Evolutionary conservation across 2,329 filamentous ascomycete genomes (phyloP), one percentile per base, ranked within the genome.

Genomic region (Graphilbum sp.): DNA sequence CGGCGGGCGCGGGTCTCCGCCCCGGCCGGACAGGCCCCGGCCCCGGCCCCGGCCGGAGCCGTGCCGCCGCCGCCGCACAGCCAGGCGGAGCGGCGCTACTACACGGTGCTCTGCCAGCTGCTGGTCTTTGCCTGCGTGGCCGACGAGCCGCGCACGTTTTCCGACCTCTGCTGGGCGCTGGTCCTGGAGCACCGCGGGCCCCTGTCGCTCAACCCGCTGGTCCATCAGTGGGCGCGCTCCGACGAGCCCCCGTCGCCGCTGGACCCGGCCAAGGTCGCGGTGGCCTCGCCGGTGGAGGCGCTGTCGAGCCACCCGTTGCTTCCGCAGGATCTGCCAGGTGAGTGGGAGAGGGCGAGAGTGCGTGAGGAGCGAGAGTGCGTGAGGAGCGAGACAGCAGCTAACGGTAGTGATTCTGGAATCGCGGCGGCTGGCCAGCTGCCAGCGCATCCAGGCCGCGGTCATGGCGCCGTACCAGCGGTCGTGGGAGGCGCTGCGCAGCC

Each of bases 71-170:
- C n/a, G n/a, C n/a, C n/a, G n/a, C n/a, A n/a, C n/a, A n/a, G n/a
- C n/a, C 15, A 19, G 13, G 27, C 27, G 19, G 15, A 23, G 6
- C 10, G 5, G 15, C 23, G 18, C 24, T 3, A 20, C 12, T n/a
- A 13, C 13, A 10, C 32, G 25, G 17, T 17, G 5, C 17, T 30
- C 20, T 38, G 44, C 34, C 37, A 36, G n/a, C 35, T 46, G 32
- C 30, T 47, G 8, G 36, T 47, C 20, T 45, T 47, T 31, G 39
- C 45, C 21, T 47, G 43, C 34, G 45, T 42, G 10, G 35, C 43
- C 9, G 44, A 45, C 33, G 41, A 44, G n/a, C 42, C 45, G 1
- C 21, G 15, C 10, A 18, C 32, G 17, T 47, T 46, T 32, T 19
- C 40, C n/a, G 32, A 41, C 16, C 23, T 47, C 8, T 40, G 41